Evolutionary conservation across 2,329 filamentous ascomycete species (phyloP).

Genomic region (Cladosporium halotolerans): DNA sequence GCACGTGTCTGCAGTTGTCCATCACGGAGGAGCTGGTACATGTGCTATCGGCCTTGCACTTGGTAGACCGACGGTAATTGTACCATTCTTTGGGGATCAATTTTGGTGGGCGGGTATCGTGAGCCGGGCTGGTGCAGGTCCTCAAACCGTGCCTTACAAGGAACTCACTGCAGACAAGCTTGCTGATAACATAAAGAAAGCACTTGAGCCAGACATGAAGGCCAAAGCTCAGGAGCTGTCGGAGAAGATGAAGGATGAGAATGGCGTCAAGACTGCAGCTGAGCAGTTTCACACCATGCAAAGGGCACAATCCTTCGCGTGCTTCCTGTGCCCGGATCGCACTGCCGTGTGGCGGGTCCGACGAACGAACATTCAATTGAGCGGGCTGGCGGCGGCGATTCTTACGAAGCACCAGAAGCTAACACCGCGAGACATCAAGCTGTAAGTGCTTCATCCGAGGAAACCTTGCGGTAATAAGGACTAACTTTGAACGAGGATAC

Average conservation of each 20-base stretch:
- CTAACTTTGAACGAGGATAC: background rate
- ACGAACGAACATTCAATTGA: constrained; percentile 60
- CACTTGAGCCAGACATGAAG: constrained; percentile 34
- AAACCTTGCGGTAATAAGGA: too few species aligned
- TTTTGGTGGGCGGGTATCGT: constrained; percentile 52
- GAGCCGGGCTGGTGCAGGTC: constrained; percentile 43
- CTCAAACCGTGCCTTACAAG: constrained; percentile 42
- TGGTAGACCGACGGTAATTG: constrained; percentile 47
- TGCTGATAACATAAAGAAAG: constrained; percentile 41
- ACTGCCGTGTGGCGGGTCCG: constrained; percentile 70
- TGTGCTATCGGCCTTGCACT: constrained; percentile 49
- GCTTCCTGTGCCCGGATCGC: constrained; percentile 60
- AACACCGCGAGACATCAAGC: constrained; percentile 20
- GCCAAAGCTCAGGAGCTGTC: constrained; percentile 35
- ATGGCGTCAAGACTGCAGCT: constrained; percentile 37
- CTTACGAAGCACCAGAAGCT: constrained; percentile 39
- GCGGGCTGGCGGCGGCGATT: constrained; percentile 64
- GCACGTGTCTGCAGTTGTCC: constrained; percentile 46
- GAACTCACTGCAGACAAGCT: constrained; percentile 39
- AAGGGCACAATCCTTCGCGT: constrained; percentile 58
- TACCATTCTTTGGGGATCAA: constrained; percentile 55
- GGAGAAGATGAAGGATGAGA: constrained; percentile 37
- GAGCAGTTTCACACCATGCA: constrained; percentile 47
- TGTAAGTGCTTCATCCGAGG: background rate
- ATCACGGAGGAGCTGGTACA: constrained; percentile 54